Evolutionary conservation across 2,329 filamentous ascomycete species (phyloP).

Genomic region (Daldinia sp.): DNA sequence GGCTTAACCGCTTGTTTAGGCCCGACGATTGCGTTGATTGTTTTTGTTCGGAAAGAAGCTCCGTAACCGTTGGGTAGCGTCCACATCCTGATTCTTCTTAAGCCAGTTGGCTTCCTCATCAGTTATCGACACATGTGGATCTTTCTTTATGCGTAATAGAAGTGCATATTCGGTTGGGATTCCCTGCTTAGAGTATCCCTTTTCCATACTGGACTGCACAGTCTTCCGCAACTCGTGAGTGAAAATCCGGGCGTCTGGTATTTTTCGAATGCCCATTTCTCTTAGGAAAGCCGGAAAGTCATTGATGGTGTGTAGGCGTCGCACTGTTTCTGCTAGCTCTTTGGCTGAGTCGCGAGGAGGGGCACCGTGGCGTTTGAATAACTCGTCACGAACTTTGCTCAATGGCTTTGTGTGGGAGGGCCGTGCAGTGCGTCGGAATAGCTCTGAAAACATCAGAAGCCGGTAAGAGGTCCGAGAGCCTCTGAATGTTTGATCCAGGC

Average conservation of each 20-base stretch:
- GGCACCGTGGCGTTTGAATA: slow-evolving; percentile 61
- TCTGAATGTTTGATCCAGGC: slow-evolving; percentile 60
- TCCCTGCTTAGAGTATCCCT: slow-evolving; percentile 51
- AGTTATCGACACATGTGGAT: slow-evolving; percentile 32
- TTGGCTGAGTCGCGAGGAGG: slow-evolving; percentile 58
- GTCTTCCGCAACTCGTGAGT: slow-evolving; percentile 53
- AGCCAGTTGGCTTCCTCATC: slow-evolving; percentile 16
- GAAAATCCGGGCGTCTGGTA: slow-evolving; percentile 47
- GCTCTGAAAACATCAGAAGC: slow-evolving; percentile 65
- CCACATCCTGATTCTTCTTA: neutral
- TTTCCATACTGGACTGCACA: slow-evolving; percentile 51
- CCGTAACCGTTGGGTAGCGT: neutral
- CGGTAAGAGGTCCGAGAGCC: slow-evolving; percentile 62
- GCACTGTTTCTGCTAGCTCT: slow-evolving; percentile 57
- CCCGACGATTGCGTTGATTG: neutral
- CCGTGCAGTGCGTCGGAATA: slow-evolving; percentile 61
- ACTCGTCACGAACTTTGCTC: slow-evolving; percentile 56
- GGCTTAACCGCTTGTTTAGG: neutral
- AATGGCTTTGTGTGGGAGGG: slow-evolving; percentile 53
- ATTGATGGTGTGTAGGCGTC: slow-evolving; percentile 57
- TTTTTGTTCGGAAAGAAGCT: slow-evolving; percentile 22
- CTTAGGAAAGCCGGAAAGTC: slow-evolving; percentile 58
- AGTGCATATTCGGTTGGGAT: slow-evolving; percentile 37
- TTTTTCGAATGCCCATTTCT: slow-evolving; percentile 56
- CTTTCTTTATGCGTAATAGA: slow-evolving; percentile 40